Conservation (phyloP, 1,284 basidiomycete genomes). For the Pholiota adiposa region DNA sequence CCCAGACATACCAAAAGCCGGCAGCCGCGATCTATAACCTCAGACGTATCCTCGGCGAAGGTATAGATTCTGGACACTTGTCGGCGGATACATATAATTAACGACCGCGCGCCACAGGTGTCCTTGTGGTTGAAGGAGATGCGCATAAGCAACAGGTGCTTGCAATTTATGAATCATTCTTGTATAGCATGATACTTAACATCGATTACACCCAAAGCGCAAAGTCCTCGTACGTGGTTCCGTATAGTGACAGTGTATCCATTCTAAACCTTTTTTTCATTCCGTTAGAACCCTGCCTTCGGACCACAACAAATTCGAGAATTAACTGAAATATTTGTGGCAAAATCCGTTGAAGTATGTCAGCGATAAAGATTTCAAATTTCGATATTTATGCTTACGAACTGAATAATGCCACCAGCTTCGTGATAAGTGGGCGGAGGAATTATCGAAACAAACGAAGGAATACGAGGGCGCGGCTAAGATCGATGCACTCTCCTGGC, state of each 20-base stretch:
- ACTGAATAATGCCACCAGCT: conserved; percentile 35
- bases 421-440: conserved; percentile 45
- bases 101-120: conserved; percentile 32
- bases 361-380: not conserved
- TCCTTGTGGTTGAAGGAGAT: conserved; percentile 51
- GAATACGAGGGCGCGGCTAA: conserved; percentile 24
- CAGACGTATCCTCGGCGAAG: conserved; percentile 43
- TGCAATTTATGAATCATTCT: not conserved
- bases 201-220: conserved; percentile 30
- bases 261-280: not conserved
- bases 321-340: conserved; percentile 56
- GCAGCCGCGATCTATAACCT: conserved; percentile 39
- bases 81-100: not conserved
- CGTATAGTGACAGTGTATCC: not conserved
- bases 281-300: conserved; percentile 62
- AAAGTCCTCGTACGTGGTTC: conserved; percentile 42
- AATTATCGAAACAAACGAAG: conserved; percentile 30
- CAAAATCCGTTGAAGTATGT: conserved; percentile 52
- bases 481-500: conserved; percentile 57
- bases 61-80: not conserved
- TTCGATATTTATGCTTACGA: not conserved
- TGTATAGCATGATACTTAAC: too few species aligned
- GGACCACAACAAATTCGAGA: conserved; percentile 57
- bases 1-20: conserved; percentile 51
- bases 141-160: conserved; percentile 46